Percentiles rank a stretch among this genome's conserved stretches.
Evolutionary conservation across 129 eudicot genomes (phyloP).

Genomic region (Flaveria trinervia): DNA sequence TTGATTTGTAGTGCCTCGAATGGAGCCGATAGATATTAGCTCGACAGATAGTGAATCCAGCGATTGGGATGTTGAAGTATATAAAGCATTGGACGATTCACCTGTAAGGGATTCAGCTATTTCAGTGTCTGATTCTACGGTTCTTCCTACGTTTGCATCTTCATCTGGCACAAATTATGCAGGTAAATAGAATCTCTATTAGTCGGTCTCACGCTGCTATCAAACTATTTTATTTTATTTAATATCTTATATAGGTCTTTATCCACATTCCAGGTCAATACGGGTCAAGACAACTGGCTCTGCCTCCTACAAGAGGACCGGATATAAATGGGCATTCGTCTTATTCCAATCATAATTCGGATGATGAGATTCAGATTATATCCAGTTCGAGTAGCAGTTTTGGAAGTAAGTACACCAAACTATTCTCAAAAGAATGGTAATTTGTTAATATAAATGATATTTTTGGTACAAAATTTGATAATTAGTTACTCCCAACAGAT

Average conservation of each 20-base stretch:
- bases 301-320: slow-evolving; percentile 33
- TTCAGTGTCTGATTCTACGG: slow-evolving; percentile 28
- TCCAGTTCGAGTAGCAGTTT: slow-evolving; percentile 26
- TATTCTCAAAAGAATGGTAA: slow-evolving; percentile 27
- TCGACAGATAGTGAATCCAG: slow-evolving; percentile 67
- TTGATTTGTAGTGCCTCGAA: slow-evolving; percentile 28
- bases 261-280: slow-evolving; percentile 33
- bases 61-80: slow-evolving; percentile 54
- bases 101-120: slow-evolving; percentile 44
- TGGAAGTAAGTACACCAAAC: slow-evolving; percentile 33
- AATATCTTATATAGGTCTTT: not conserved
- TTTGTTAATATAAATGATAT: slow-evolving; percentile 6
- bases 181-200: slow-evolving; percentile 38
- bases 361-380: slow-evolving; percentile 34
- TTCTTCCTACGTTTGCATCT: slow-evolving; percentile 48
- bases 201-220: not conserved
- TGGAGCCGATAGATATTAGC: slow-evolving; percentile 46
- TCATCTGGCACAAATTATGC: slow-evolving; percentile 32
- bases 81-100: slow-evolving; percentile 40
- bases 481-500: slow-evolving; percentile 30
- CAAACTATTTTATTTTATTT: not conserved
- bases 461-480: slow-evolving; percentile 31
- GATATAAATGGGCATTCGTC: slow-evolving; percentile 47
- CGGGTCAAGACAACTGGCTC: slow-evolving; percentile 25
- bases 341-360: slow-evolving; percentile 22